Percentiles rank a stretch among this genome's conserved stretches.
Evolutionary conservation across 2,329 filamentous ascomycete genomes (phyloP).

Genomic region (Esteya vermicola): DNA sequence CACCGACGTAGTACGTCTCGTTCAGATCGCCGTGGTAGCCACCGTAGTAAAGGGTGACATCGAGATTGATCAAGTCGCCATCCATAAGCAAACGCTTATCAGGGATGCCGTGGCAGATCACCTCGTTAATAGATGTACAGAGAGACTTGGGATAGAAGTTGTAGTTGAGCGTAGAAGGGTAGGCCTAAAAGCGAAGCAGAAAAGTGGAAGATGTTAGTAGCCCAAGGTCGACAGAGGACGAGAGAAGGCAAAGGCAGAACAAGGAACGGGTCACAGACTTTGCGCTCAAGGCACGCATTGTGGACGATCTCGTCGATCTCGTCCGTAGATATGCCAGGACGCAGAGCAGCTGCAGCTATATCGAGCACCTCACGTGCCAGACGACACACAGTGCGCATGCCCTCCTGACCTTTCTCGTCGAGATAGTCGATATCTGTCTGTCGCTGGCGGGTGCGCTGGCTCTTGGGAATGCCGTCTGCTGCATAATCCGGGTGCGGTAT

Average conservation of each 20-base stretch:
- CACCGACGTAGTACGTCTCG: slow-evolving; percentile 96
- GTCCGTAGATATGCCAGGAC: slow-evolving; percentile 91
- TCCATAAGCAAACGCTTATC: slow-evolving; percentile 78
- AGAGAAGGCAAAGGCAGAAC: background rate
- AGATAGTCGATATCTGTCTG: slow-evolving; percentile 74
- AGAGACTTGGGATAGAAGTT: slow-evolving; percentile 95
- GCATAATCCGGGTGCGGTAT: slow-evolving; percentile 84
- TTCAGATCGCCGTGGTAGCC: slow-evolving; percentile 96
- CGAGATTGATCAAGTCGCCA: slow-evolving; percentile 94
- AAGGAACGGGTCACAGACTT: slow-evolving; percentile 49
- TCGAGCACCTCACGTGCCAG: slow-evolving; percentile 85
- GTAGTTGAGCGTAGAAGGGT: slow-evolving; percentile 91
- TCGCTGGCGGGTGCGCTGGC: slow-evolving; percentile 44
- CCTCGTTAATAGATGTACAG: slow-evolving; percentile 91
- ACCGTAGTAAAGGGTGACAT: slow-evolving; percentile 85
- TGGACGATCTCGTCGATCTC: slow-evolving; percentile 91
- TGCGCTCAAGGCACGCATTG: slow-evolving; percentile 82
- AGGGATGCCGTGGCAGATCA: slow-evolving; percentile 97
- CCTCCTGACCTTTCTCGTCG: slow-evolving; percentile 66
- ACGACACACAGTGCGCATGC: slow-evolving; percentile 84
- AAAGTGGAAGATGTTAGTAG: background rate
- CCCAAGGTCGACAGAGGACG: background rate
- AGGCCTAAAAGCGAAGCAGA: slow-evolving; percentile 47
- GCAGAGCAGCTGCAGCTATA: slow-evolving; percentile 68
- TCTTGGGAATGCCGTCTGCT: slow-evolving; percentile 60